phyloP scores from a whole-genome alignment of 2,329 filamentous ascomycete genomes.

The Pezicula radicicola region DNA sequence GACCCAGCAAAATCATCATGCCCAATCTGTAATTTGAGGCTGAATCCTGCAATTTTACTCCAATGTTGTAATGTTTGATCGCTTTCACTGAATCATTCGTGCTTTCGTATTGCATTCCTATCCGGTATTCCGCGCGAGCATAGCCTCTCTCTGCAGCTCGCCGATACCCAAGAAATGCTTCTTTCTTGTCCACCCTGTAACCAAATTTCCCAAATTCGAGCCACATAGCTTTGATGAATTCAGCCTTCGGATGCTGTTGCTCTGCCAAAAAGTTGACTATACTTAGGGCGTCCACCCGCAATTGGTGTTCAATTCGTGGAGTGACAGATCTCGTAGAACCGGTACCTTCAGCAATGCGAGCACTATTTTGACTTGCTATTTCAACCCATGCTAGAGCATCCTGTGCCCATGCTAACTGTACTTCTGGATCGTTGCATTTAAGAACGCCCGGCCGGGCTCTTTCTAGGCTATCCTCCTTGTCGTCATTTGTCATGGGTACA shows the following conservation, averaged over 20 bases:
- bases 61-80: constrained; percentile 83
- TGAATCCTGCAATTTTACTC: constrained; percentile 78
- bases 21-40: constrained; percentile 83
- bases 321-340: constrained; percentile 64
- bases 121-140: constrained; percentile 87
- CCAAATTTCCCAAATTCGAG: constrained; percentile 97
- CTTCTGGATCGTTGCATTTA: constrained; percentile 90
- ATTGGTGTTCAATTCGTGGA: constrained; percentile 82
- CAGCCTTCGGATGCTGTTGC: constrained; percentile 88
- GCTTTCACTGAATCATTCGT: constrained; percentile 91
- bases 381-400: constrained; percentile 90
- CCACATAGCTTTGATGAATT: constrained; percentile 96
- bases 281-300: constrained; percentile 84
- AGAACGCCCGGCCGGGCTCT: constrained; percentile 79
- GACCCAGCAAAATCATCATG: constrained; percentile 96
- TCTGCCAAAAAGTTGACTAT: constrained; percentile 88
- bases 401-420: constrained; percentile 95
- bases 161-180: constrained; percentile 85
- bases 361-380: constrained; percentile 71
- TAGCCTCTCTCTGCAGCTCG: constrained; percentile 84
- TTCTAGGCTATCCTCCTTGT: constrained; percentile 88
- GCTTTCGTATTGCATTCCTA: constrained; percentile 97
- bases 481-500: constrained; percentile 89
- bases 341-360: constrained; percentile 31
- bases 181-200: constrained; percentile 85